Percentiles rank a stretch among this genome's conserved stretches.
Evolutionary conservation across 495 filamentous ascomycete genomes (phyloP).

Genomic region (Cercophora newfieldiana): DNA sequence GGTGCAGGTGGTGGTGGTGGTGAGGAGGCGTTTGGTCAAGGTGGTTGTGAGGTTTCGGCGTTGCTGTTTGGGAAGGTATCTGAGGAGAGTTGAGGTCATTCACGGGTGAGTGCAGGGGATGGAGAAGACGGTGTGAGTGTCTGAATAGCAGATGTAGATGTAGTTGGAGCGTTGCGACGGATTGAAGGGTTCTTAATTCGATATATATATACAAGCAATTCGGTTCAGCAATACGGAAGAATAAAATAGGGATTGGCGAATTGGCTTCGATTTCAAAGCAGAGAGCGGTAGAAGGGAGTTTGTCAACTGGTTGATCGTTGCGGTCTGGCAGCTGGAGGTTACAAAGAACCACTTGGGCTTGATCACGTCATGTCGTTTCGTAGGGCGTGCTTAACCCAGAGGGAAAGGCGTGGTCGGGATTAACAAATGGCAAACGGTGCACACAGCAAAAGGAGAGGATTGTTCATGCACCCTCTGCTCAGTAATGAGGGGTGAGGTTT

Average conservation of each 20-base stretch:
- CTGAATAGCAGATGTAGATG: neutral
- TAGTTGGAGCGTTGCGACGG: neutral
- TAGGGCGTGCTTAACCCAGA: neutral
- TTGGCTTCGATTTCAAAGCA: conserved; percentile 8
- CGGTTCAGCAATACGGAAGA: neutral
- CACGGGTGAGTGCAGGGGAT: neutral
- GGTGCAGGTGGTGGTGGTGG: too few relatives aligned
- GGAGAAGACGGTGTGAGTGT: neutral
- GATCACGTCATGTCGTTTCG: conserved; percentile 22
- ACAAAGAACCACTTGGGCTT: conserved; percentile 13
- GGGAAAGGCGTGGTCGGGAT: neutral
- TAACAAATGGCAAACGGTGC: too few relatives aligned
- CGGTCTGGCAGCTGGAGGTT: neutral
- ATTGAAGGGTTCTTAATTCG: neutral
- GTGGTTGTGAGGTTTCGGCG: neutral
- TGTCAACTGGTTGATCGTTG: conserved; percentile 1
- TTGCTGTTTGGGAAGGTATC: neutral
- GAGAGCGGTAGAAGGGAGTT: neutral
- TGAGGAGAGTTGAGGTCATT: neutral
- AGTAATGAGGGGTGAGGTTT: neutral
- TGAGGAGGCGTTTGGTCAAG: neutral
- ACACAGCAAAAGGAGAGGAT: neutral
- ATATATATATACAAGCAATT: neutral
- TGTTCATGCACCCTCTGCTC: neutral
- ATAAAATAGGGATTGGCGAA: neutral